These are phyloP conservation scores for Hypoxylon sp. DNA, from an alignment of 2,329 filamentous ascomycete genomes.

Conservation along the genomic window DNA sequence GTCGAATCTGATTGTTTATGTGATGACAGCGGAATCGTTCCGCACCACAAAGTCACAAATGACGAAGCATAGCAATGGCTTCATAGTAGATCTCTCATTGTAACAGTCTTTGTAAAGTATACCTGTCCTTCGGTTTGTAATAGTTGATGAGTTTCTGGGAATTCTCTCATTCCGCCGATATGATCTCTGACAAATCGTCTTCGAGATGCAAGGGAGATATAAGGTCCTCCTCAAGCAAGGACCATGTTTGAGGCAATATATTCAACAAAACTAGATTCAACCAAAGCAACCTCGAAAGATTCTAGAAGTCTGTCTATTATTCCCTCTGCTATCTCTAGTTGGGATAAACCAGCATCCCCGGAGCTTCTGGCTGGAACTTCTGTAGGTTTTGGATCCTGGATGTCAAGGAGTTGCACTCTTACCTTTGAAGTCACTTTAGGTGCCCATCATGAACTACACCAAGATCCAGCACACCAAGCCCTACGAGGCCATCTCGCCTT, in stretches of 20 bases:
- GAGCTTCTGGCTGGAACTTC: too few species aligned
- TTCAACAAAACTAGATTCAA: background rate
- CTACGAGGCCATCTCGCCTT: constrained; percentile 43
- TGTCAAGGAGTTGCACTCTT: too few species aligned
- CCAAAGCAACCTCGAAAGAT: background rate
- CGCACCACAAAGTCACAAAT: constrained; percentile 17
- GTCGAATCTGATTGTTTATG: constrained; percentile 12
- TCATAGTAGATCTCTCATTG: background rate
- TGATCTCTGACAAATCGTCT: background rate
- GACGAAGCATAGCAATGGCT: constrained; percentile 21
- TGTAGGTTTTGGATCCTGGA: too few species aligned
- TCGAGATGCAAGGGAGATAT: background rate
- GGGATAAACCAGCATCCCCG: too few species aligned
- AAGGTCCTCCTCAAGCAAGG: background rate
- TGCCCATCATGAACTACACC: constrained; percentile 45
- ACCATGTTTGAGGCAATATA: background rate
- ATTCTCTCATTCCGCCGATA: background rate
- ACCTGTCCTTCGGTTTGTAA: too few species aligned
- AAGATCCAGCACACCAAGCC: constrained; percentile 41
- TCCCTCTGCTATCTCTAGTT: background rate
- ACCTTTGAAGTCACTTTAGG: background rate
- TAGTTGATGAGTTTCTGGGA: too few species aligned
- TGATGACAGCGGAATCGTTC: constrained; percentile 29
- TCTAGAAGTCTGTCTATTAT: background rate
- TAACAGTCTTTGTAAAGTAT: background rate